Conservation (phyloP, 225 moss, liverwort and hornwort species). For the Marchantia paleacea region DNA sequence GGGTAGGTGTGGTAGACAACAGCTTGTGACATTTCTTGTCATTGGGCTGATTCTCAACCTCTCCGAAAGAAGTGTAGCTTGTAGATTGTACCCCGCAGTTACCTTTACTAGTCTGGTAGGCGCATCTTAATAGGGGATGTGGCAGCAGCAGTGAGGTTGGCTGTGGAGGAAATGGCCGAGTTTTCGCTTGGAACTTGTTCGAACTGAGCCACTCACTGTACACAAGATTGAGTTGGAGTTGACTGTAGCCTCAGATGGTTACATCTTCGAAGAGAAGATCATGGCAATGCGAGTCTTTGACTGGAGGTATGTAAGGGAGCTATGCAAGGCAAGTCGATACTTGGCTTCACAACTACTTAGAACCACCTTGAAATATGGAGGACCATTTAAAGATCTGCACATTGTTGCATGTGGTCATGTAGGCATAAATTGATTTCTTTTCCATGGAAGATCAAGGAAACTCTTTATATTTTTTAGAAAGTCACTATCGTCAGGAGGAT, state of each 20-base stretch:
- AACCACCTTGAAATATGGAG: conserved; percentile 15
- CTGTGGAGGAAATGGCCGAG: conserved; percentile 25
- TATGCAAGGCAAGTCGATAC: conserved; percentile 14
- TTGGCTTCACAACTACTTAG: conserved; percentile 8
- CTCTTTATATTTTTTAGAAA: conserved; percentile 2
- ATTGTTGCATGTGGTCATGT: conserved; percentile 24
- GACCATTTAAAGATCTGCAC: conserved; percentile 19
- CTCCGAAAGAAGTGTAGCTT: conserved; percentile 22
- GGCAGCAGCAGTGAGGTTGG: conserved; percentile 30
- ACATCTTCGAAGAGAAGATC: conserved; percentile 17
- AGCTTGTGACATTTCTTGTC: conserved; percentile 24
- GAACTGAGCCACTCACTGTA: conserved; percentile 19
- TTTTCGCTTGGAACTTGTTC: not conserved
- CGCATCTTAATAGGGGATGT: conserved; percentile 12
- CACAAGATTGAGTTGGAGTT: conserved; percentile 26
- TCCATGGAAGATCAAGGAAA: conserved; percentile 22
- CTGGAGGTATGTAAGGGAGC: conserved; percentile 17
- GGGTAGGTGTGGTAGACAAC: conserved; percentile 10
- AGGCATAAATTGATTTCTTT: conserved; percentile 29
- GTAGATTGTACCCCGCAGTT: conserved; percentile 21
- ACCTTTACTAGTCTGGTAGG: conserved; percentile 8
- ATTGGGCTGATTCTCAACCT: conserved; percentile 18
- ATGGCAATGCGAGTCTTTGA: conserved; percentile 21
- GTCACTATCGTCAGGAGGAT: conserved; percentile 11
- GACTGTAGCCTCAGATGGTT: conserved; percentile 7